Percentiles rank a stretch among this genome's conserved stretches.
Evolutionary conservation across 73 alveolate genomes (phyloP).

Genomic region (Loxodes magnus): DNA sequence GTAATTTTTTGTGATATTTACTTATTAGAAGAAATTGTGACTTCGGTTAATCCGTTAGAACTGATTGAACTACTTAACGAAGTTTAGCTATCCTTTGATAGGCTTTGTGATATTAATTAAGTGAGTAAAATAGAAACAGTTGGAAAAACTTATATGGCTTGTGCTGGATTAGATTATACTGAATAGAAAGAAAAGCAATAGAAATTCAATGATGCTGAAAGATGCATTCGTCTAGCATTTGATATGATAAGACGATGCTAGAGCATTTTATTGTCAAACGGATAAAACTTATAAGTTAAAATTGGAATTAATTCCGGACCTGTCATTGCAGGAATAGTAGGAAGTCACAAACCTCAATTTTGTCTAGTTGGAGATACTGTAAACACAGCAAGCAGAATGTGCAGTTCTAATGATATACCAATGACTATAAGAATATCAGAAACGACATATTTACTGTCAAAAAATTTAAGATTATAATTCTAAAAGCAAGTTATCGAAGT

Average conservation of each 20-base stretch:
- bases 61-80: conserved; percentile 31
- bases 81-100: conserved; percentile 24
- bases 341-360: conserved; percentile 93
- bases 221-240: background rate
- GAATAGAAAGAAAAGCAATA: too few relatives aligned
- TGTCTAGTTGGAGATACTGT: conserved; percentile 94
- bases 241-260: background rate
- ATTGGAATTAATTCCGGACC: conserved; percentile 93
- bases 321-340: conserved; percentile 95
- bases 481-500: conserved; percentile 18
- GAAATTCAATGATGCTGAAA: too few relatives aligned
- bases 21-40: conserved; percentile 30
- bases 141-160: conserved; percentile 70
- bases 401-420: conserved; percentile 49
- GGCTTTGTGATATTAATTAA: conserved; percentile 13
- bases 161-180: conserved; percentile 64
- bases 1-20: conserved; percentile 24
- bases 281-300: conserved; percentile 49
- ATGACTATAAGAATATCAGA: conserved; percentile 1
- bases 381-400: conserved; percentile 90
- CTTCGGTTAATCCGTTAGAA: conserved; percentile 18
- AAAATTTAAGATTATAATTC: conserved; percentile 1
- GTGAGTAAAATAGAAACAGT: conserved; percentile 60
- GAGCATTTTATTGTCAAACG: conserved; percentile 3
- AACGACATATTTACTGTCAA: background rate